Evolutionary conservation across 2,329 filamentous ascomycete species (phyloP).

Genomic region (Cladophialophora carrionii): DNA sequence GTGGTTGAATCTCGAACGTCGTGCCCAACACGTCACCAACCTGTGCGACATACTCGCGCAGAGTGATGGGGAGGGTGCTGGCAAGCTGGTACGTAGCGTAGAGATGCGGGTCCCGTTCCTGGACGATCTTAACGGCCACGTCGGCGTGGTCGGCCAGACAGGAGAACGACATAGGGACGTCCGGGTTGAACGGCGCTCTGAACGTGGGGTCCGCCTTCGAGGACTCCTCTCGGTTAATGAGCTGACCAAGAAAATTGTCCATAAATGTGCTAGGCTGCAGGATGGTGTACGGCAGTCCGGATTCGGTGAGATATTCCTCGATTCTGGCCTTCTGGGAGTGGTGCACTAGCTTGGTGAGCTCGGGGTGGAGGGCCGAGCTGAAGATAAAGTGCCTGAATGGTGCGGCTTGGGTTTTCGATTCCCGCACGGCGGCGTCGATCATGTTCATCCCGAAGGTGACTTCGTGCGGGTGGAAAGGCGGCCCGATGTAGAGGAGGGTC

Average conservation of each 20-base stretch:
- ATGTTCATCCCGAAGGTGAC: slow-evolving; percentile 44
- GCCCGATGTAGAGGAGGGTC: slow-evolving; percentile 43
- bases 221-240: slow-evolving; percentile 10
- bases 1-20: slow-evolving; percentile 11
- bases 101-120: slow-evolving; percentile 14
- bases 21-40: slow-evolving; percentile 15
- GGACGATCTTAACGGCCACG: slow-evolving; percentile 17
- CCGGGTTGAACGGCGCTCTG: slow-evolving; percentile 8
- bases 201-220: not conserved
- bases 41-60: slow-evolving; percentile 13
- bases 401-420: slow-evolving; percentile 35
- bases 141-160: slow-evolving; percentile 20
- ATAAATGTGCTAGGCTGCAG: slow-evolving; percentile 23
- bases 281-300: slow-evolving; percentile 16
- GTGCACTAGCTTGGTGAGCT: slow-evolving; percentile 9
- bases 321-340: slow-evolving; percentile 5
- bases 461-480: slow-evolving; percentile 45
- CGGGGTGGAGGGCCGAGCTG: slow-evolving; percentile 51
- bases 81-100: slow-evolving; percentile 19
- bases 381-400: slow-evolving; percentile 43
- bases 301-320: slow-evolving; percentile 15
- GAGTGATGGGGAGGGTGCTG: slow-evolving; percentile 18
- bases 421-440: slow-evolving; percentile 43
- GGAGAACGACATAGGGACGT: slow-evolving; percentile 14
- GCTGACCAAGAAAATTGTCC: slow-evolving; percentile 18